phyloP scores from a whole-genome alignment of 371 early-diverging fungal species.

The Syncephalastrum monosporum region DNA sequence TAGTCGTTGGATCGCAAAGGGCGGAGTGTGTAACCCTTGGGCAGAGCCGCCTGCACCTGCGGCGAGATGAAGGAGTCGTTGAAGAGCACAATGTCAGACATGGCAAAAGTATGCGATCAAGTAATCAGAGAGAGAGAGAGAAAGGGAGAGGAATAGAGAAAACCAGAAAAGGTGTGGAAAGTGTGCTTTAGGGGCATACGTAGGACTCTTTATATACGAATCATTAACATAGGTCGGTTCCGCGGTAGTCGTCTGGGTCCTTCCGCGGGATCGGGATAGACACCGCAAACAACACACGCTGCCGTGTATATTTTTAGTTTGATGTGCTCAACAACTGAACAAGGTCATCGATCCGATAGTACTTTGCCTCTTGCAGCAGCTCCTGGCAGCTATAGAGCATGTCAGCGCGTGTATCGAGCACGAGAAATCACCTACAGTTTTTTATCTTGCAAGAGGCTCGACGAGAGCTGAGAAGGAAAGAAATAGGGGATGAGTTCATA shows the following conservation, averaged over 20 bases:
- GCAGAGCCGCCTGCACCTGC: constrained; percentile 70
- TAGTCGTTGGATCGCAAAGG: constrained; percentile 85
- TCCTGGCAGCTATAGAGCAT: constrained; percentile 23
- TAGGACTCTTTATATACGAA: no score
- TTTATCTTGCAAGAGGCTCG: no score
- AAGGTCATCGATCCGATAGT: constrained; percentile 40
- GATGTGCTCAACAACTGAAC: constrained; percentile 16
- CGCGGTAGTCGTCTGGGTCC: neutral
- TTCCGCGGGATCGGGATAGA: neutral
- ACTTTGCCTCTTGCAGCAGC: constrained; percentile 43
- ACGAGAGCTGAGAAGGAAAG: no score
- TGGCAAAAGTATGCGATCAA: constrained; percentile 5
- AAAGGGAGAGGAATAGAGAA: neutral
- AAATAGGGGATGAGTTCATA: no score
- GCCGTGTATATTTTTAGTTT: constrained; percentile 1
- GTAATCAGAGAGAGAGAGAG: neutral
- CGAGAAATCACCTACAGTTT: neutral
- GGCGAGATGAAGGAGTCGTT: constrained; percentile 69
- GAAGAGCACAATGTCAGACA: constrained; percentile 64
- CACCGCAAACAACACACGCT: neutral
- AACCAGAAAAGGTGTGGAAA: neutral
- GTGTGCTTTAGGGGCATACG: neutral
- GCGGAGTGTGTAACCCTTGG: constrained; percentile 78
- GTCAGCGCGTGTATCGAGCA: neutral
- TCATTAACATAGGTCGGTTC: neutral